Percentiles rank a stretch among this genome's conserved stretches.
These are phyloP conservation scores for Knoxdaviesia capensis DNA, from an alignment of 2,329 filamentous ascomycete species.

Conservation along the genomic window DNA sequence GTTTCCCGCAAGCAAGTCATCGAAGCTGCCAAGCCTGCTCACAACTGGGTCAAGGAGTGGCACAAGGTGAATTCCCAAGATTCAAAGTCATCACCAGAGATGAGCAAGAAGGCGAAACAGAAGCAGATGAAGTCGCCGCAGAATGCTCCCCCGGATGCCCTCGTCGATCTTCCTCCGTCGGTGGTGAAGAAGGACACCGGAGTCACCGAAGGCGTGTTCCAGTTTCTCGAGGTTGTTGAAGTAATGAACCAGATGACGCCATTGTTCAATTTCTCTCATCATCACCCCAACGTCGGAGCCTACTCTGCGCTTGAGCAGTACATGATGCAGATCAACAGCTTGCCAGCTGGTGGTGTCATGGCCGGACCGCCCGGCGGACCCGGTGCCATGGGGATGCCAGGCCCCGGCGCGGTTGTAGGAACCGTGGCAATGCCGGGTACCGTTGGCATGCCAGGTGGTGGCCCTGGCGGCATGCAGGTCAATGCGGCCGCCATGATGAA, in stretches of 20 bases:
- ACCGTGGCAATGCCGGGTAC: too few species aligned
- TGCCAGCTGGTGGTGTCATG: too few species aligned
- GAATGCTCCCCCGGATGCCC: conserved; percentile 33
- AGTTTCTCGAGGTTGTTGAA: conserved; percentile 48
- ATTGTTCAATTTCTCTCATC: conserved; percentile 36
- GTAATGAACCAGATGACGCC: conserved; percentile 48
- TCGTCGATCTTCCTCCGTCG: conserved; percentile 37
- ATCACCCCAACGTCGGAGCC: conserved; percentile 31
- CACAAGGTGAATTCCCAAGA: conserved; percentile 35
- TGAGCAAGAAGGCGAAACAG: conserved; percentile 45
- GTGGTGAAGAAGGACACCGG: conserved; percentile 34
- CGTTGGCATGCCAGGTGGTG: neutral
- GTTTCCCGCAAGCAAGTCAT: conserved; percentile 49
- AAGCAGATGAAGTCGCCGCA: conserved; percentile 39
- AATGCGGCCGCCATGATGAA: conserved; percentile 17
- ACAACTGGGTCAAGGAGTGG: conserved; percentile 48
- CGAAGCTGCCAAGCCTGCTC: conserved; percentile 37
- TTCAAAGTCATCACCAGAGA: conserved; percentile 39
- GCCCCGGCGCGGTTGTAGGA: too few species aligned
- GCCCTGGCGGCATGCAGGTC: neutral
- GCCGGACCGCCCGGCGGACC: too few species aligned
- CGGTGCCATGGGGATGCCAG: too few species aligned
- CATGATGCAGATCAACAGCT: conserved; percentile 25
- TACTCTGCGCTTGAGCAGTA: conserved; percentile 41
- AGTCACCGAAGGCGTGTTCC: conserved; percentile 38